Conservation (phyloP, 352 stramenopile genomes). For the Pythium sp. region DNA sequence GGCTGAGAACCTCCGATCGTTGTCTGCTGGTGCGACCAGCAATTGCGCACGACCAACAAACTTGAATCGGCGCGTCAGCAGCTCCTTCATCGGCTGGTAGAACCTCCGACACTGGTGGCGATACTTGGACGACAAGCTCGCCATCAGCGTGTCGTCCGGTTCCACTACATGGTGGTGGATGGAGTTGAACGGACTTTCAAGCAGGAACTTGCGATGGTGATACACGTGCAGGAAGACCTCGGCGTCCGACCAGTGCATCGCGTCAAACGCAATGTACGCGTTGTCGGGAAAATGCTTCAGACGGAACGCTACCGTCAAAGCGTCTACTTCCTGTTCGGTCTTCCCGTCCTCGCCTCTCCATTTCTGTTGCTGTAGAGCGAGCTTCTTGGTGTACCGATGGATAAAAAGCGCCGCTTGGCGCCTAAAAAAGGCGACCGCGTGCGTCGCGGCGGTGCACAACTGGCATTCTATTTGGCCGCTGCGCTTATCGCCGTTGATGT, state of each 20-base stretch:
- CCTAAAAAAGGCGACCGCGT: slow-evolving; percentile 3
- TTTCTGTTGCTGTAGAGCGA: not conserved
- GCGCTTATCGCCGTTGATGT: slow-evolving; percentile 1
- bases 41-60: slow-evolving; percentile 5
- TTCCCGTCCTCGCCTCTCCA: not conserved
- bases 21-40: not conserved
- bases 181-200: not conserved
- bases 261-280: slow-evolving; percentile 24
- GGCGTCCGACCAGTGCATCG: slow-evolving; percentile 17
- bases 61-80: slow-evolving; percentile 15
- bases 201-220: slow-evolving; percentile 21
- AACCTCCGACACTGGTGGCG: slow-evolving; percentile 26
- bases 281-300: not conserved
- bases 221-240: slow-evolving; percentile 24
- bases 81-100: slow-evolving; percentile 27
- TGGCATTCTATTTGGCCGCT: not conserved
- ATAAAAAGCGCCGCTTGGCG: slow-evolving; percentile 5
- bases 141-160: not conserved
- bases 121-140: slow-evolving; percentile 19
- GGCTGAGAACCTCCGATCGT: not conserved
- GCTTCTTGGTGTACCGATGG: not conserved
- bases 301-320: not conserved
- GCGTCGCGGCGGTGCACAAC: not conserved
- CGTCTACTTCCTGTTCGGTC: not conserved
- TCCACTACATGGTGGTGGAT: not conserved